Percentiles rank a stretch among this genome's conserved stretches.
These are phyloP conservation scores for Coniosporium tulheliwenetii DNA, from an alignment of 2,329 filamentous ascomycete species.

Conservation along the genomic window DNA sequence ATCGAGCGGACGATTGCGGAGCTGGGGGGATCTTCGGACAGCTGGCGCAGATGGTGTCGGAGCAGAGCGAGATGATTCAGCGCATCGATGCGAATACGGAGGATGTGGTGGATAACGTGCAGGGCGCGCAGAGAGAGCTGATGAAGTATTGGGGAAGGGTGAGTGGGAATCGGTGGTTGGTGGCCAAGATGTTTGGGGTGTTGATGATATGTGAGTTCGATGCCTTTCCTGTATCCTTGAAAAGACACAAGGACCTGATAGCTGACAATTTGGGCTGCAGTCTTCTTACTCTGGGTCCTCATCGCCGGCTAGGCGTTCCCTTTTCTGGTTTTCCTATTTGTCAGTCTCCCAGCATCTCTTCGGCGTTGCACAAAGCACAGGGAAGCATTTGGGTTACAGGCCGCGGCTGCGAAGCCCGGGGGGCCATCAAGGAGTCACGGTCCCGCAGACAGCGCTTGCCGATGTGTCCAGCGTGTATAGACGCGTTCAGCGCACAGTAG, in stretches of 20 bases:
- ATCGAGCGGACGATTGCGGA: constrained; percentile 94
- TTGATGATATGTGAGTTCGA: constrained; percentile 65
- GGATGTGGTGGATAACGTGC: constrained; percentile 95
- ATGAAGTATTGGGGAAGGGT: constrained; percentile 95
- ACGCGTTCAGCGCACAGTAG: too few relatives aligned
- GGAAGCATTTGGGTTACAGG: too few relatives aligned
- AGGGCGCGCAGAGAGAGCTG: constrained; percentile 84
- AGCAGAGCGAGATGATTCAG: constrained; percentile 96
- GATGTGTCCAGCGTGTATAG: too few relatives aligned
- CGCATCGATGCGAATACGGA: constrained; percentile 95
- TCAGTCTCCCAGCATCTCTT: too few relatives aligned
- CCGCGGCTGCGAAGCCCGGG: too few relatives aligned
- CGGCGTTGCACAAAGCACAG: too few relatives aligned
- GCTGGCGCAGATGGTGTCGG: constrained; percentile 88
- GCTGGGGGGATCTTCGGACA: constrained; percentile 88
- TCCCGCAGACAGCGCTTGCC: too few relatives aligned
- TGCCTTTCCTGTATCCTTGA: not conserved
- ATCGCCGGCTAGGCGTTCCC: constrained; percentile 12
- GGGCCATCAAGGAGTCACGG: too few relatives aligned
- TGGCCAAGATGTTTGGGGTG: constrained; percentile 73
- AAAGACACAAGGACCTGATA: too few relatives aligned
- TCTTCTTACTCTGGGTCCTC: constrained; percentile 20
- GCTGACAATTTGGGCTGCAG: constrained; percentile 11
- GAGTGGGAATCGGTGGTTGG: constrained; percentile 86
- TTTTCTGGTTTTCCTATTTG: not conserved